These are phyloP conservation scores for Fusarium guadeloupense DNA, from an alignment of 2,329 filamentous ascomycete genomes.

Conservation along the genomic window DNA sequence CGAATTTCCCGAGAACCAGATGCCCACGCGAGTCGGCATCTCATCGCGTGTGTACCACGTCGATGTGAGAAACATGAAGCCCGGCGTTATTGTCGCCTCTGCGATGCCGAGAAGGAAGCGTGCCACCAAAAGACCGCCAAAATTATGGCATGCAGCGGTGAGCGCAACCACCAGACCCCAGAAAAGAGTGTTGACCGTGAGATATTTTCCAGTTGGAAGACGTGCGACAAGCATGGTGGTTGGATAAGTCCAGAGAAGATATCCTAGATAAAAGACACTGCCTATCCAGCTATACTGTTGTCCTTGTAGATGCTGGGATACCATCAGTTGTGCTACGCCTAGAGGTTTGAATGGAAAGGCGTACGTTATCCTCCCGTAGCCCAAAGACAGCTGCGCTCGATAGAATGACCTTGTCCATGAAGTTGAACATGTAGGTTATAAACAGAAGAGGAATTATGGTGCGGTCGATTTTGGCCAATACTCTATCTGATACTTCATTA, in stretches of 20 bases:
- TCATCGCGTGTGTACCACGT: conserved; percentile 67
- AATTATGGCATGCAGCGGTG: conserved; percentile 58
- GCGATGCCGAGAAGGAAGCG: conserved; percentile 64
- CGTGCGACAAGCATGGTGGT: conserved; percentile 59
- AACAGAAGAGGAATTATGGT: conserved; percentile 65
- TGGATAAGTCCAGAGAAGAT: conserved; percentile 61
- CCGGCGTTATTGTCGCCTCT: conserved; percentile 64
- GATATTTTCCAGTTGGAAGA: conserved; percentile 58
- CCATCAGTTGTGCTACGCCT: neutral
- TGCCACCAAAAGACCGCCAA: conserved; percentile 58
- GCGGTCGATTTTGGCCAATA: conserved; percentile 65
- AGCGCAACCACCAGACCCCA: conserved; percentile 60
- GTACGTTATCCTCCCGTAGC: conserved; percentile 57
- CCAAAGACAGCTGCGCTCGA: conserved; percentile 67
- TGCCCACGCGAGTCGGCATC: conserved; percentile 62
- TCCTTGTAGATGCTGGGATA: conserved; percentile 42
- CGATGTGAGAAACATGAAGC: conserved; percentile 64
- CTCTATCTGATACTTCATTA: conserved; percentile 42
- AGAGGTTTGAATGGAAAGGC: neutral
- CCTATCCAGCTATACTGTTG: conserved; percentile 72
- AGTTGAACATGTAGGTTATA: conserved; percentile 66
- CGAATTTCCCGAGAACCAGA: conserved; percentile 65
- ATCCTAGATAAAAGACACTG: conserved; percentile 54
- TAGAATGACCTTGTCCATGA: conserved; percentile 69
- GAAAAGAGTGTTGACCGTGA: conserved; percentile 58